Conservation (phyloP, 805 yeast genomes). For the Monosporozyma servazzii region DNA sequence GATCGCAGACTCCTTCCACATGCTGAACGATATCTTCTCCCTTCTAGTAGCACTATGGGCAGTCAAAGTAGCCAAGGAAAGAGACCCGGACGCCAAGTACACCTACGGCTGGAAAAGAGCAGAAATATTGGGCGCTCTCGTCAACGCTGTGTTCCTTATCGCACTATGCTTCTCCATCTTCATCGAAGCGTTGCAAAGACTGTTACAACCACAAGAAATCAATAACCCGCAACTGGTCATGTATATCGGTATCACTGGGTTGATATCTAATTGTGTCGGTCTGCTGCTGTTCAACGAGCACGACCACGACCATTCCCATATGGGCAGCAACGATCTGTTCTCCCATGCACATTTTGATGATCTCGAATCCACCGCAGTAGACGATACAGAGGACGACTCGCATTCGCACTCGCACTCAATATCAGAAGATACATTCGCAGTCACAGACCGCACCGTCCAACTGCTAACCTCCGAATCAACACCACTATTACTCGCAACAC, state of each 20-base stretch:
- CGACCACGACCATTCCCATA: constrained; percentile 35
- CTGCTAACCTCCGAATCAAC: constrained; percentile 2
- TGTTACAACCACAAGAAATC: constrained; percentile 71
- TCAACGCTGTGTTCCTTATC: constrained; percentile 85
- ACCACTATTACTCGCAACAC: not conserved
- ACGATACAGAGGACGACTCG: not conserved
- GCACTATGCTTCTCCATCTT: constrained; percentile 89
- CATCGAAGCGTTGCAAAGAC: constrained; percentile 86
- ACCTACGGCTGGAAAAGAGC: constrained; percentile 99
- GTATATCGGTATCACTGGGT: constrained; percentile 75
- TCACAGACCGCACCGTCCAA: constrained; percentile 11
- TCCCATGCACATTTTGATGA: not conserved
- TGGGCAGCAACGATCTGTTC: constrained; percentile 23
- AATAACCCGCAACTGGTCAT: constrained; percentile 73
- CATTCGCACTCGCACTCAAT: not conserved
- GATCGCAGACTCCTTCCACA: constrained; percentile 94
- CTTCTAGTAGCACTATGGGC: constrained; percentile 93
- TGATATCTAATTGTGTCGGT: constrained; percentile 76
- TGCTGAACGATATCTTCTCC: constrained; percentile 91
- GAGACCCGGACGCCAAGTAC: constrained; percentile 76
- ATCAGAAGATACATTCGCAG: constrained; percentile 5
- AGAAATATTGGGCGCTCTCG: constrained; percentile 88
- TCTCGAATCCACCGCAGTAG: constrained; percentile 9
- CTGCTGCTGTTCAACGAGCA: constrained; percentile 76
- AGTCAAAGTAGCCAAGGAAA: constrained; percentile 74